Percentiles rank a stretch among this genome's conserved stretches.
phyloP scores from a whole-genome alignment of 176 grass and related monocot species.

The Elymus sibiricus region DNA sequence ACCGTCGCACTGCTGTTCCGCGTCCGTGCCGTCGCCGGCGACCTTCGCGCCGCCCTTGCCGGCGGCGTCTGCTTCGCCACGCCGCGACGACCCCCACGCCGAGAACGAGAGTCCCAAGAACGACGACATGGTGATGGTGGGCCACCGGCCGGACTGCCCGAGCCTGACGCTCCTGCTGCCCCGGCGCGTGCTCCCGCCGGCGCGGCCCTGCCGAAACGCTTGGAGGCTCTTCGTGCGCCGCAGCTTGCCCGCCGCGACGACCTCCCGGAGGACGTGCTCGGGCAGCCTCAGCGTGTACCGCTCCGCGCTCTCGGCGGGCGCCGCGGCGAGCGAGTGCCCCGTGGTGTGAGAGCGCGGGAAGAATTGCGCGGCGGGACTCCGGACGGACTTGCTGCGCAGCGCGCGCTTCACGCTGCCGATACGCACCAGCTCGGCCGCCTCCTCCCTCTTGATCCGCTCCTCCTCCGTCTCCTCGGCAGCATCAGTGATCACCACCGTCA shows the following conservation, averaged over 20 bases:
- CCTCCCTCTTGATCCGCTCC: constrained; percentile 39
- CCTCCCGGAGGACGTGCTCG: constrained; percentile 52
- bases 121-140: constrained; percentile 36
- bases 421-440: constrained; percentile 50
- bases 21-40: neutral
- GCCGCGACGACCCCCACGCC: constrained; percentile 46
- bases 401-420: constrained; percentile 63
- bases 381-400: constrained; percentile 37
- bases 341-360: constrained; percentile 85
- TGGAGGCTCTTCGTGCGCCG: constrained; percentile 54
- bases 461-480: constrained; percentile 41
- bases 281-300: constrained; percentile 74
- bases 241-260: constrained; percentile 30
- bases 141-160: constrained; percentile 60
- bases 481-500: constrained; percentile 4
- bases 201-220: constrained; percentile 5
- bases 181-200: constrained; percentile 40
- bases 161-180: constrained; percentile 52
- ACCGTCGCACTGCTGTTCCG: constrained; percentile 33
- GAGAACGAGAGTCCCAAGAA: constrained; percentile 50
- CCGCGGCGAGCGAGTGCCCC: constrained; percentile 52
- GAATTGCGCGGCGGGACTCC: constrained; percentile 28
- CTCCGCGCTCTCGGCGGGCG: constrained; percentile 4
- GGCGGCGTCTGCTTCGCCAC: constrained; percentile 31
- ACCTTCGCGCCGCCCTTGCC: constrained; percentile 45